phyloP scores from a whole-genome alignment of 2,329 filamentous ascomycete species.

The Westerdykella sp. region DNA sequence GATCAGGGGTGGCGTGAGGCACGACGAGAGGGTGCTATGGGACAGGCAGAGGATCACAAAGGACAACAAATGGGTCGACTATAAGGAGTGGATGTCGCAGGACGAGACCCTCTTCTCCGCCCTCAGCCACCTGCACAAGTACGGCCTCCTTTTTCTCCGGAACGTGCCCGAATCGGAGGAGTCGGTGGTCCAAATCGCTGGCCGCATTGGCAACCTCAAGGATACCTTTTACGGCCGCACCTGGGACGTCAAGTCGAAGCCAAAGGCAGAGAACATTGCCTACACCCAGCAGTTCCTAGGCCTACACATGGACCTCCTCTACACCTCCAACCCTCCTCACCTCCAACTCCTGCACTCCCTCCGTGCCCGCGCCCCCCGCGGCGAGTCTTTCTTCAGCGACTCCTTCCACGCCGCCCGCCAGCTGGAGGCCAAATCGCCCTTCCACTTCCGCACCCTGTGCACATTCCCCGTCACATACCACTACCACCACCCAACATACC shows the following conservation, averaged over 20 bases:
- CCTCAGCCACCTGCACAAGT: conserved; percentile 55
- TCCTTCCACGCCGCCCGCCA: conserved; percentile 54
- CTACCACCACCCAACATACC: conserved; percentile 57
- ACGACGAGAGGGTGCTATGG: conserved; percentile 43
- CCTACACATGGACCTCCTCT: conserved; percentile 90
- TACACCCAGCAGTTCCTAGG: conserved; percentile 75
- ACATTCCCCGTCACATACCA: conserved; percentile 53
- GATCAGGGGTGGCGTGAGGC: conserved; percentile 28
- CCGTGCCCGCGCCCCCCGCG: conserved; percentile 70
- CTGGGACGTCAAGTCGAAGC: conserved; percentile 81
- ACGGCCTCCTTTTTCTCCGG: conserved; percentile 72
- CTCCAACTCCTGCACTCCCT: conserved; percentile 88
- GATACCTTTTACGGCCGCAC: conserved; percentile 88
- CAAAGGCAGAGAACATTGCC: conserved; percentile 82
- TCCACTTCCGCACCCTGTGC: conserved; percentile 40
- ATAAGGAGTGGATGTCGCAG: conserved; percentile 62
- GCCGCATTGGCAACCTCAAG: conserved; percentile 69
- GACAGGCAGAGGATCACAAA: conserved; percentile 40
- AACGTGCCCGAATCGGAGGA: conserved; percentile 63
- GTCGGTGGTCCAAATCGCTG: conserved; percentile 62
- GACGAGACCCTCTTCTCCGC: conserved; percentile 55
- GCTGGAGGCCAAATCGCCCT: conserved; percentile 20
- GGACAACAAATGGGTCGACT: conserved; percentile 57
- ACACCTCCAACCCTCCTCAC: conserved; percentile 70
- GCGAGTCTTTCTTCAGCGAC: conserved; percentile 82